phyloP scores from a whole-genome alignment of 495 filamentous ascomycete species.

The Aspergillus sclerotiicarbonarius region DNA sequence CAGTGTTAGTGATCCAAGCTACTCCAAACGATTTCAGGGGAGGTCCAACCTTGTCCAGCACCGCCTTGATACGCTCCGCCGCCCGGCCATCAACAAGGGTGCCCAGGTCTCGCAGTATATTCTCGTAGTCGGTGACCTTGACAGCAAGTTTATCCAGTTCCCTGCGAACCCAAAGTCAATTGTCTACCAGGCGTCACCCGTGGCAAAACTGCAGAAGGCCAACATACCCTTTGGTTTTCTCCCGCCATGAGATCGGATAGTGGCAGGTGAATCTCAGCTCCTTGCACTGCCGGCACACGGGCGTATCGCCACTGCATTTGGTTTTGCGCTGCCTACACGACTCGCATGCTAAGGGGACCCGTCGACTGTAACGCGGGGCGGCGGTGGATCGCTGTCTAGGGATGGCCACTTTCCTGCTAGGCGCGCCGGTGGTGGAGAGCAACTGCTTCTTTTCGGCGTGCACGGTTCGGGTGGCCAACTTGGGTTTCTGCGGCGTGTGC shows the following conservation, averaged over 20 bases:
- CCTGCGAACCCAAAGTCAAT: conserved; percentile 22
- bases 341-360: conserved; percentile 62
- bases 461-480: conserved; percentile 4
- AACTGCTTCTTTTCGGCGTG: conserved; percentile 19
- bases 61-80: conserved; percentile 35
- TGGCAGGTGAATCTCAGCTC: conserved; percentile 49
- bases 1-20: not conserved
- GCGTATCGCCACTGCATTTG: conserved; percentile 60
- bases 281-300: conserved; percentile 56
- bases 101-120: conserved; percentile 41
- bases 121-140: conserved; percentile 51
- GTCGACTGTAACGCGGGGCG: conserved; percentile 38
- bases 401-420: conserved; percentile 46
- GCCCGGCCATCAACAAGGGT: conserved; percentile 31
- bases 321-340: conserved; percentile 68
- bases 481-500: conserved; percentile 3
- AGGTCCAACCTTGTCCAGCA: conserved; percentile 41
- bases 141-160: conserved; percentile 43
- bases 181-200: conserved; percentile 16
- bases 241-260: conserved; percentile 59
- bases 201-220: conserved; percentile 5
- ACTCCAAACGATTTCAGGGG: not conserved
- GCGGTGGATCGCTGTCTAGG: conserved; percentile 37
- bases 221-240: conserved; percentile 53
- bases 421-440: conserved; percentile 17